Evolutionary conservation across 2,329 filamentous ascomycete species (phyloP).

Genomic region (Fusarium palustre): DNA sequence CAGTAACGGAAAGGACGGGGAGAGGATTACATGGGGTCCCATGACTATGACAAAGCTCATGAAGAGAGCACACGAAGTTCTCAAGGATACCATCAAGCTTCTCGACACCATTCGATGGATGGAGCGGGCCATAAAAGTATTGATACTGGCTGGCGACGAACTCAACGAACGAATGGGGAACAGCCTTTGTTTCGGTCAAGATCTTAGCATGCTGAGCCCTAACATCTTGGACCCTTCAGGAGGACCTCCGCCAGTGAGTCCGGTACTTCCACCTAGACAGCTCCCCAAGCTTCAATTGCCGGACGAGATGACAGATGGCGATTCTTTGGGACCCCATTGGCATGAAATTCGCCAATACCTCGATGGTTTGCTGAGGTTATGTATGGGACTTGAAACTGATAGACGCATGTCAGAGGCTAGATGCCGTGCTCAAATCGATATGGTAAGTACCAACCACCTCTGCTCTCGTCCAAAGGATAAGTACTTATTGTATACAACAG

Average conservation of each 20-base stretch:
- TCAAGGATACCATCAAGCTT: conserved; percentile 59
- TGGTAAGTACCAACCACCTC: conserved; percentile 49
- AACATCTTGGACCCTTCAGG: conserved; percentile 37
- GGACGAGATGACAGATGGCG: conserved; percentile 36
- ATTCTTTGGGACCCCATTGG: conserved; percentile 55
- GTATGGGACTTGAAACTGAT: conserved; percentile 59
- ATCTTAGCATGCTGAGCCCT: conserved; percentile 47
- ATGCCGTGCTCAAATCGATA: conserved; percentile 61
- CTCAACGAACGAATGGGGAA: conserved; percentile 51
- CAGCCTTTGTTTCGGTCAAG: conserved; percentile 35
- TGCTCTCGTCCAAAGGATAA: too few species aligned
- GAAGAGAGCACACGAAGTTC: conserved; percentile 60
- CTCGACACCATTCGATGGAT: conserved; percentile 62
- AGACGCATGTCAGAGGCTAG: conserved; percentile 60
- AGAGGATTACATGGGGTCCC: conserved; percentile 50
- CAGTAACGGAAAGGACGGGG: conserved; percentile 42
- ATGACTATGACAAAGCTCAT: conserved; percentile 61
- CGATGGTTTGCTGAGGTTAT: conserved; percentile 57
- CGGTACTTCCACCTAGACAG: conserved; percentile 38
- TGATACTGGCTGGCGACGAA: conserved; percentile 59
- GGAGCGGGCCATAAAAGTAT: conserved; percentile 58
- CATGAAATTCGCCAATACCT: conserved; percentile 61
- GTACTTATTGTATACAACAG: conserved; percentile 39
- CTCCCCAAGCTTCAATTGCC: conserved; percentile 36
- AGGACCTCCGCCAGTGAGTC: conserved; percentile 45